Evolutionary conservation across 169 alveolate species (phyloP), one percentile per base, ranked within the genome.

Genomic region (Plasmodium relictum): DNA sequence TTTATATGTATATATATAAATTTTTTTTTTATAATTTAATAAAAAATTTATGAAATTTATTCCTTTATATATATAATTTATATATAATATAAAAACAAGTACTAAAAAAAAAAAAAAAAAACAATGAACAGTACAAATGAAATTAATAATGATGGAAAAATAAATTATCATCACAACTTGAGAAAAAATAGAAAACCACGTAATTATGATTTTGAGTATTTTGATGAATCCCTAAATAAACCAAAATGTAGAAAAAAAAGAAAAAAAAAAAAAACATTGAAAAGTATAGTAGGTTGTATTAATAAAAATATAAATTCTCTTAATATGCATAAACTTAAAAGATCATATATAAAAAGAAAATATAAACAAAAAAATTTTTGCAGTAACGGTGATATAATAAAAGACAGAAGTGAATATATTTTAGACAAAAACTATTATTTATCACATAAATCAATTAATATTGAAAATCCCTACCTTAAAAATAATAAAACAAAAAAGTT

Each of bases 151-250:
- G 90, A 80, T 24, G 90, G 54, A 39, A 80, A 80, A 12, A 45
- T 14, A 80, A 39, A 52, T 52, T 56, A 45, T 41, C 73, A 80
- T 59, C 90, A 80, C 56, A 80, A 80, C 50, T 80, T 80, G 31
- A 80, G 90, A 69, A 80, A 80, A 56, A 80, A 66, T 61, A 80
- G 90, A 63, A 80, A 80, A 45, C 90, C 73, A 58, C 71, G 90
- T 18, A 66, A 71, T 71, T 80, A 68, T 18, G 90, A 80, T 39
- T 80, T 80, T 61, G 90, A 80, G 39, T 80, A 80, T 59, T 52
- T 24, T 54, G 83, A 80, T 37, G 83, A 80, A 6, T 31, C 78
- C n/a, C 4, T 69, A 80, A 80, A 68, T 26, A 80, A 20, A 26
- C 85, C 70, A 0, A 65, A 52, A 52, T 26, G 85, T 0, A 52